These are phyloP conservation scores for Silene conica DNA, from an alignment of 148 eudicot genomes.

Conservation along the genomic window DNA sequence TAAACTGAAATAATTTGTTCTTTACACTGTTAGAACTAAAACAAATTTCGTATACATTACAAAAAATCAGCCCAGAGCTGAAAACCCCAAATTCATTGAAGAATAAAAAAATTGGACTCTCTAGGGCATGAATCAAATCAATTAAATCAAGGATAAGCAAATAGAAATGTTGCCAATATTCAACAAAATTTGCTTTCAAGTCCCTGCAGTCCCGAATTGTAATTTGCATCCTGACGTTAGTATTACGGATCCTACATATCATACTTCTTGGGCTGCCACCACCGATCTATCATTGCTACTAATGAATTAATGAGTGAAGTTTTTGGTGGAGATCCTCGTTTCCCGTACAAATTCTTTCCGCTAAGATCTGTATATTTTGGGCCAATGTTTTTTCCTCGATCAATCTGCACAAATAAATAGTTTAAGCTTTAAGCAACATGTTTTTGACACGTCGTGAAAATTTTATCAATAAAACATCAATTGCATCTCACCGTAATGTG, in stretches of 20 bases:
- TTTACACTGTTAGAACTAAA: conserved; percentile 25
- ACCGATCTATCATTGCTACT: conserved; percentile 58
- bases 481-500: no score
- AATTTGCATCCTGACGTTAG: conserved; percentile 15
- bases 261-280: conserved; percentile 88
- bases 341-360: conserved; percentile 75
- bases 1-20: conserved; percentile 22
- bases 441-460: no score
- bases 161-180: conserved; percentile 19
- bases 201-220: conserved; percentile 23
- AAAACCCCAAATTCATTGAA: conserved; percentile 35
- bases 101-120: conserved; percentile 28
- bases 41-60: conserved; percentile 27
- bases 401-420: conserved; percentile 55
- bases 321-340: conserved; percentile 53
- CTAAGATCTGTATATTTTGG: conserved; percentile 84
- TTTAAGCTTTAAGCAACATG: background rate
- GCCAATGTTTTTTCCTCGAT: conserved; percentile 75
- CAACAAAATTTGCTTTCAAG: conserved; percentile 15
- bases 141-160: conserved; percentile 31
- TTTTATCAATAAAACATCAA: no score
- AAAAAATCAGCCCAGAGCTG: conserved; percentile 26
- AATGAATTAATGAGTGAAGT: conserved; percentile 51
- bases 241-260: conserved; percentile 42
- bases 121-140: conserved; percentile 24